phyloP scores from a whole-genome alignment of 768 basidiomycete genomes.

The Psilocybe sp. region DNA sequence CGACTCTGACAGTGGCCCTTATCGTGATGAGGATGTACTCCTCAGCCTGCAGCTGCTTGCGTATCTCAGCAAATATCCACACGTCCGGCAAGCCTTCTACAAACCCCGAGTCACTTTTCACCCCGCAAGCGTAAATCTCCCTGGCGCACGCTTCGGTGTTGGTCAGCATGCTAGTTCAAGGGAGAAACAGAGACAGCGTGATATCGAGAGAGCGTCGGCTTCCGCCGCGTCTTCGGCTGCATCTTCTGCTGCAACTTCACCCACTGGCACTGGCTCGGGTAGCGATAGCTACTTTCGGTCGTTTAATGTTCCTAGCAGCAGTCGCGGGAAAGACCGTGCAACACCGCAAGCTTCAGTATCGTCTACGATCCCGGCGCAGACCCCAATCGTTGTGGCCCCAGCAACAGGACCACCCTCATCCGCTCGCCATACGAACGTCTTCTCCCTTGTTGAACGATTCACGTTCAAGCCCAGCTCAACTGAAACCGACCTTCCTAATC shows the following conservation, averaged over 20 bases:
- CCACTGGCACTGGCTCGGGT: neutral
- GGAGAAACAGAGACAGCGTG: constrained; percentile 1
- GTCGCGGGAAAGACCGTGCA: constrained; percentile 21
- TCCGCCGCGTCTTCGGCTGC: constrained; percentile 1
- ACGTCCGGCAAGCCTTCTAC: constrained; percentile 95
- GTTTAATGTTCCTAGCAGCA: constrained; percentile 28
- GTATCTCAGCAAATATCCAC: constrained; percentile 96
- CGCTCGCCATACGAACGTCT: constrained; percentile 78
- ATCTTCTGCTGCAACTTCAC: neutral
- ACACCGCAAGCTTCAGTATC: constrained; percentile 9
- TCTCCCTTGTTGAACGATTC: constrained; percentile 94
- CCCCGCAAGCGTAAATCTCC: constrained; percentile 56
- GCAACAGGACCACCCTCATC: constrained; percentile 18
- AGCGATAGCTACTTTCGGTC: constrained; percentile 42
- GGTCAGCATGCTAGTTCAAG: constrained; percentile 2
- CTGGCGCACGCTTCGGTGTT: constrained; percentile 23
- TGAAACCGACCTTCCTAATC: constrained; percentile 65
- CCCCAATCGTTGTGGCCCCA: neutral
- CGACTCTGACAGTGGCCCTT: constrained; percentile 52
- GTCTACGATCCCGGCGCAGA: neutral
- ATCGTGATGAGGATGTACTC: constrained; percentile 92
- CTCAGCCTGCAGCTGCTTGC: constrained; percentile 90
- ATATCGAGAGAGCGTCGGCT: constrained; percentile 18
- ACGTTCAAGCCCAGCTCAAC: constrained; percentile 89
- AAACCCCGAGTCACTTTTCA: constrained; percentile 82